These are phyloP conservation scores for Lepraria neglecta DNA, from an alignment of 495 filamentous ascomycete genomes.

Conservation along the genomic window DNA sequence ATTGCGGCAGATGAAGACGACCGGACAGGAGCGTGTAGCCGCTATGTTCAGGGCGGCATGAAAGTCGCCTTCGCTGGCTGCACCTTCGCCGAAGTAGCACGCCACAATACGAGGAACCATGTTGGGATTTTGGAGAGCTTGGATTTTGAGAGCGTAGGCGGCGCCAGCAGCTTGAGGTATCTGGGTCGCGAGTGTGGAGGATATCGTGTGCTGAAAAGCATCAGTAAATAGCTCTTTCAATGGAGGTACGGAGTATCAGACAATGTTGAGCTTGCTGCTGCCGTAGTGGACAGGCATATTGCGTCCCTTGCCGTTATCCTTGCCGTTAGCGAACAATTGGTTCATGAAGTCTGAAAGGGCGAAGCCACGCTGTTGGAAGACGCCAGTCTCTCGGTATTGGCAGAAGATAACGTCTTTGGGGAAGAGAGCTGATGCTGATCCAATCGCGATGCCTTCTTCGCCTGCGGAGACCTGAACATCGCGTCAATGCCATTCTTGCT, in stretches of 20 bases:
- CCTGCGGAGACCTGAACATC: slow-evolving; percentile 66
- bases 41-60: slow-evolving; percentile 96
- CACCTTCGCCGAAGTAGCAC: slow-evolving; percentile 97
- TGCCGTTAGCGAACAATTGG: slow-evolving; percentile 83
- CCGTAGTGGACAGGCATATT: slow-evolving; percentile 99
- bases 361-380: slow-evolving; percentile 85
- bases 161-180: slow-evolving; percentile 92
- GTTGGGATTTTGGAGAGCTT: slow-evolving; percentile 65
- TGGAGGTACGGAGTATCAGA: slow-evolving; percentile 35
- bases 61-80: slow-evolving; percentile 95
- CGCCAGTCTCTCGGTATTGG: slow-evolving; percentile 90
- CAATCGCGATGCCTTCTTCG: slow-evolving; percentile 90
- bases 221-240: neutral
- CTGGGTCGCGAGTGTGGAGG: slow-evolving; percentile 88
- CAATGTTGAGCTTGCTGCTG: slow-evolving; percentile 71
- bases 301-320: slow-evolving; percentile 74
- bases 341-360: slow-evolving; percentile 85
- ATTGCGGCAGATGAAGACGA: slow-evolving; percentile 94
- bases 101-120: slow-evolving; percentile 63
- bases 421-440: slow-evolving; percentile 71
- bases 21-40: slow-evolving; percentile 83
- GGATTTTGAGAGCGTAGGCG: slow-evolving; percentile 89
- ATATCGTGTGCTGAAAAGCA: slow-evolving; percentile 71
- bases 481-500: neutral
- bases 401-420: slow-evolving; percentile 87